Base-by-base conservation (phyloP, 129 eudicot genomes). In the Pseudognaphalium luteoalbum region DNA sequence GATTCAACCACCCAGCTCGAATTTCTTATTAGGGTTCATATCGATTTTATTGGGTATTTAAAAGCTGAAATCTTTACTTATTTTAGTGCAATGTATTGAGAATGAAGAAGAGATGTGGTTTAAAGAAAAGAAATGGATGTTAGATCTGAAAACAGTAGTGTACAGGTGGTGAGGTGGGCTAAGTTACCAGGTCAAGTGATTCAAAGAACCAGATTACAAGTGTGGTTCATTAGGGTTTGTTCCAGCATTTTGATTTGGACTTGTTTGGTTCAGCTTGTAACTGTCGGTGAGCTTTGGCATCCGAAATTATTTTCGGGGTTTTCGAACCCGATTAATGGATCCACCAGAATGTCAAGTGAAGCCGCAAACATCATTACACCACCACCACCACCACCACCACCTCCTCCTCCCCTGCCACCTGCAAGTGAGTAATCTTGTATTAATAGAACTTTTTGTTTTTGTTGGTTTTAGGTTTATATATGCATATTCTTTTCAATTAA, bases 181-280 rank as follows among this genome's bases (percentile, higher is more conserved):
- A 88, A 85, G 80, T 63, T 83, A 51, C 88, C 83, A 15, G 86
- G 81, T 41, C 93, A 86, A 77, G 85, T 76, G 79, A 71, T 85
- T 61, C 97, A 74, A 44, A 77, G 89, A 50, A 80, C 89, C 17
- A 80, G 97, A 44, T 85, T 91, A 62, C 84, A 84, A 73, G 92
- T 88, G 37, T 93, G 96, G 97, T 91, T 93, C 74, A 83, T 93
- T 51, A 80, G 93, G 81, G 83, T 93, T 67, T 93, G 98, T 80
- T 84, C 96, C 71, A 87, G 93, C 81, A 93, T 93, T 85, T 83
- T 93, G 77, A 83, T 93, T 76, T 93, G 98, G 98, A 91, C 97
- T 61, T 86, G 92, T 83, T 73, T 93, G 82, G 91, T 91, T 72
- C 97, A 93, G 81, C 91, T 93, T 41, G 84, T 93, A 35, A 85